These are phyloP conservation scores for Rheum nobile DNA, from an alignment of 148 eudicot species.

Conservation along the genomic window DNA sequence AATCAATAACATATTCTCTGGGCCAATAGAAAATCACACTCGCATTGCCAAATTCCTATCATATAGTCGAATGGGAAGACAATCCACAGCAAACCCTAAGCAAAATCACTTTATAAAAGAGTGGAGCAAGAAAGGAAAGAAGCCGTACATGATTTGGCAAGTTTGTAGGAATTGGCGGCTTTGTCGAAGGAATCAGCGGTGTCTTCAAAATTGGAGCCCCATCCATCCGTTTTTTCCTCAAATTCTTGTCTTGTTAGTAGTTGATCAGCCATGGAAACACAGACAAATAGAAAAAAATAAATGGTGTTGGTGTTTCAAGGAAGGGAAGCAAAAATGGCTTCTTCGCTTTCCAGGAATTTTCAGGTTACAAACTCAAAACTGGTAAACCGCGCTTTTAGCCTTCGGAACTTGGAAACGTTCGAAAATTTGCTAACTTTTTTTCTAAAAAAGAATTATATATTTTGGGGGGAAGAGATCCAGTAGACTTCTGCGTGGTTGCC, in stretches of 20 bases:
- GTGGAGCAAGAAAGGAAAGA: neutral
- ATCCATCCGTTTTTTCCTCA: conserved; percentile 30
- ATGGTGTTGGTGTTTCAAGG: no score
- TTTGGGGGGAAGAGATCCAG: no score
- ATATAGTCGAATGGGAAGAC: neutral
- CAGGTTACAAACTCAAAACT: neutral
- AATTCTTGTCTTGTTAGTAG: conserved; percentile 25
- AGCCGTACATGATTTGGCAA: conserved; percentile 35
- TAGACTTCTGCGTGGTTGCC: no score
- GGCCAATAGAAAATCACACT: no score
- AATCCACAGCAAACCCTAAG: neutral
- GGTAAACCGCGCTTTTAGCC: neutral
- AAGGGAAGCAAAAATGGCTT: no score
- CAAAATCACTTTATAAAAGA: neutral
- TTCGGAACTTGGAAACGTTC: neutral
- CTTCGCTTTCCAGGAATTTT: neutral
- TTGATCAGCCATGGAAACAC: neutral
- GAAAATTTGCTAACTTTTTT: neutral
- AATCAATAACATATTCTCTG: no score
- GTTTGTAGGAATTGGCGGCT: conserved; percentile 42
- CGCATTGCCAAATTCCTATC: neutral
- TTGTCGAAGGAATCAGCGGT: conserved; percentile 38
- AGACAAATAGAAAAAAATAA: neutral
- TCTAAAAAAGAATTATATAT: no score
- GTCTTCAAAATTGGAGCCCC: conserved; percentile 39